Base-by-base conservation (phyloP, 2,329 filamentous ascomycete species). In the Lasiodiplodia hormozganensis region DNA sequence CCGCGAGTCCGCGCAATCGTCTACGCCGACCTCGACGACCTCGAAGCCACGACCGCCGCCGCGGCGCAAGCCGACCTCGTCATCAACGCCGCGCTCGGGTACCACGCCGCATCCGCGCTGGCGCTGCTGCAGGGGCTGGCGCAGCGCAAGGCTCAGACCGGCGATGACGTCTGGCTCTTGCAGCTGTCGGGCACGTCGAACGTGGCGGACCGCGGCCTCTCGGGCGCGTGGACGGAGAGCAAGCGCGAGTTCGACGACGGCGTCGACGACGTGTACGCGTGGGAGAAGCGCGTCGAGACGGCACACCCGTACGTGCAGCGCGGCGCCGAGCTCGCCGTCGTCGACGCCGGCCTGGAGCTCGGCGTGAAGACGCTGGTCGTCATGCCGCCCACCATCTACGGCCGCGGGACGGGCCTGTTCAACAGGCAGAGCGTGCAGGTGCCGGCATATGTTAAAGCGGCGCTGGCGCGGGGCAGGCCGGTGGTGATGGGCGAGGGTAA, bases 161-260 rank as follows among this genome's bases (percentile, higher is more conserved):
- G 65, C 4, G 56, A 70, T 1, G 40, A 57, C 5, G 70, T 70
- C 6, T 73, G 71, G 71, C 51, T 72, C 23, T 28, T 73, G 1
- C 69, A 72, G 43, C 67, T 70, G 11, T 73, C 71, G 3, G 72
- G 72, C 10, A 70, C 70, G 51, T 71, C 71, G 14, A 73, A 73
- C 31, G 18, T 72, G 3, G 60, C 69, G 8, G 71, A 71, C 52
- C 57, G 60, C 51, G 67, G 68, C 4, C 28, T 70, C n/a, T 68
- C 69, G 25, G 68, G 68, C 25, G 67, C 58, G 16, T 28, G n/a
- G n/a, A 21, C 18, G 18, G 56, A 43, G 36, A 31, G 40, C 4
- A 18, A n/a, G 28, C 34, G 25, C 3, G 71, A 71, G 62, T 73
- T 70, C 71, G 71, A 73, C 49, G 71, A 70, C 47, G 34, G 38